Evolutionary conservation across 495 filamentous ascomycete species (phyloP).

Genomic region (Neurospora sp.): DNA sequence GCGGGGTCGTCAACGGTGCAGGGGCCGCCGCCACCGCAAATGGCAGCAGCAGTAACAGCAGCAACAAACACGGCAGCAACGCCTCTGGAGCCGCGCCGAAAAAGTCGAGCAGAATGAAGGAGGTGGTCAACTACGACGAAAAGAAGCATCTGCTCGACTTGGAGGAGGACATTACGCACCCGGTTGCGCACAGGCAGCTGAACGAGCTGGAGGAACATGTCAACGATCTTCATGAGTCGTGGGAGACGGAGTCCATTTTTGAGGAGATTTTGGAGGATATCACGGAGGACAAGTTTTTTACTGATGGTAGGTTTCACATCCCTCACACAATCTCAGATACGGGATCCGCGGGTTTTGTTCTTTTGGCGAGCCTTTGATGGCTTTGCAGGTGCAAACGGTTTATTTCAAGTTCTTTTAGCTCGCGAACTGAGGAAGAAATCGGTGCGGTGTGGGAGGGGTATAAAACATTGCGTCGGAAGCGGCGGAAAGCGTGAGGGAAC

Average conservation of each 20-base stretch:
- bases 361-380: not conserved
- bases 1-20: slow-evolving; percentile 1
- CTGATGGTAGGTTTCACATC: slow-evolving; percentile 34
- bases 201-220: slow-evolving; percentile 48
- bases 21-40: not conserved
- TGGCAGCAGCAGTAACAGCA: not conserved
- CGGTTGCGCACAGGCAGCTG: slow-evolving; percentile 19
- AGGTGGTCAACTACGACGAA: slow-evolving; percentile 79
- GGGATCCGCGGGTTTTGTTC: not conserved
- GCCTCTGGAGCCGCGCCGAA: slow-evolving; percentile 22
- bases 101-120: slow-evolving; percentile 82
- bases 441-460: not conserved
- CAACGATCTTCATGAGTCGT: slow-evolving; percentile 48
- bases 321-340: not conserved
- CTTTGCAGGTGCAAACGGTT: not conserved
- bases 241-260: slow-evolving; percentile 60
- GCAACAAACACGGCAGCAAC: slow-evolving; percentile 1
- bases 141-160: slow-evolving; percentile 61
- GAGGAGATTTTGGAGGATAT: slow-evolving; percentile 57
- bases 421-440: not conserved
- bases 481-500: slow-evolving; percentile 4
- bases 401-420: not conserved
- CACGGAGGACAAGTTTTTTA: slow-evolving; percentile 50
- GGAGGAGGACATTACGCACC: slow-evolving; percentile 35
- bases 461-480: not conserved